Evolutionary conservation across 2,329 filamentous ascomycete genomes (phyloP).

Genomic region (Emergomyces orientalis): DNA sequence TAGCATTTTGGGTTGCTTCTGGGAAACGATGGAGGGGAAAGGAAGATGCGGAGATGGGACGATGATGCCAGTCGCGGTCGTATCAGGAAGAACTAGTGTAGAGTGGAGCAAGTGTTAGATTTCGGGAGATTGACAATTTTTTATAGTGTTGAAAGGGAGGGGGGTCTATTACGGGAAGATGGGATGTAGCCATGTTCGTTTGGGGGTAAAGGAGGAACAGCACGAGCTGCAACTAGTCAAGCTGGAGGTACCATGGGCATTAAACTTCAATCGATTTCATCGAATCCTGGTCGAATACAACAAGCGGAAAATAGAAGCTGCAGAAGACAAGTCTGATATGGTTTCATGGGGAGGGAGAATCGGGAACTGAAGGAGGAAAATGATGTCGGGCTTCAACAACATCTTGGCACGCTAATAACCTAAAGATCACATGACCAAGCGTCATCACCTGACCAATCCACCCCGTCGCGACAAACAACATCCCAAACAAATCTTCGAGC

Average conservation of each 20-base stretch:
- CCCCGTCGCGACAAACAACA: conserved; percentile 2
- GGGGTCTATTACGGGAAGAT: conserved; percentile 5
- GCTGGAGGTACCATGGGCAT: conserved; percentile 12
- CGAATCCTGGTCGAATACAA: neutral
- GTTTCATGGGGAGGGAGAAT: neutral
- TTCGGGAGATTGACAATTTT: neutral
- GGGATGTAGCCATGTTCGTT: conserved; percentile 12
- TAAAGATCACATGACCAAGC: neutral
- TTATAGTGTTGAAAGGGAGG: conserved; percentile 7
- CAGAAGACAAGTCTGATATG: neutral
- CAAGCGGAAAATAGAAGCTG: neutral
- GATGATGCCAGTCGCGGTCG: neutral
- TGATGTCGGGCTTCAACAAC: neutral
- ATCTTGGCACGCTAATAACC: neutral
- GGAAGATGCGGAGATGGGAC: conserved; percentile 18
- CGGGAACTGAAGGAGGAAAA: neutral
- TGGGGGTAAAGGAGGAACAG: conserved; percentile 9
- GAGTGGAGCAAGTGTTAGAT: neutral
- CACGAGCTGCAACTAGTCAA: conserved; percentile 12
- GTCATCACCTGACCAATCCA: neutral
- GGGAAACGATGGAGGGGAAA: conserved; percentile 16
- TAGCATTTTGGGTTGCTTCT: conserved; percentile 9
- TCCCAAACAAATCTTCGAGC: neutral
- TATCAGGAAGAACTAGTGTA: neutral
- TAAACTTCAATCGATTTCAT: neutral